Percentiles rank a stretch among this genome's conserved stretches.
These are phyloP conservation scores for Zalerion maritima DNA, from an alignment of 495 filamentous ascomycete genomes.

Conservation along the genomic window DNA sequence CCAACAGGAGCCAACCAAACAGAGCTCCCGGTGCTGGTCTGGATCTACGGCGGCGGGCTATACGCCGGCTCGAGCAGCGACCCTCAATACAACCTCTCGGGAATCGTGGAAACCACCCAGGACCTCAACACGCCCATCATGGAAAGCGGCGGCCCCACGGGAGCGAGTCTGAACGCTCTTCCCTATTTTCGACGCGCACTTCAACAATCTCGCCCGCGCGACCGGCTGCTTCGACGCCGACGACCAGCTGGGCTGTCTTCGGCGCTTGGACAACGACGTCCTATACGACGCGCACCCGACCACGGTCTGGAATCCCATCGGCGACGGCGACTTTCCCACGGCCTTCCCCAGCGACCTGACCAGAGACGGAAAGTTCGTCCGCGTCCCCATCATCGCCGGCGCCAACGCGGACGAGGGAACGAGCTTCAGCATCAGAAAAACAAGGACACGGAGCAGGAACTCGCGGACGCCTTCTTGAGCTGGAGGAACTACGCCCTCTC, in stretches of 20 bases:
- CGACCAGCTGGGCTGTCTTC: slow-evolving; percentile 33
- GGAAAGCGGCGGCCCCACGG: slow-evolving; percentile 6
- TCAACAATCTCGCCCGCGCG: slow-evolving; percentile 24
- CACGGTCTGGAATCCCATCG: slow-evolving; percentile 26
- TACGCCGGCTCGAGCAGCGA: slow-evolving; percentile 32
- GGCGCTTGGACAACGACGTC: slow-evolving; percentile 28
- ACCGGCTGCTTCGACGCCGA: slow-evolving; percentile 21
- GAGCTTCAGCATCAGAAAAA: slow-evolving; percentile 6
- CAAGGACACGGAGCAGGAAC: slow-evolving; percentile 13
- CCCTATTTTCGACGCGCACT: slow-evolving; percentile 17
- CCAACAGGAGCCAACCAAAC: slow-evolving; percentile 7
- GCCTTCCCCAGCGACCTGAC: slow-evolving; percentile 9
- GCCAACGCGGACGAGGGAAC: slow-evolving; percentile 47
- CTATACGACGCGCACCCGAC: slow-evolving; percentile 25
- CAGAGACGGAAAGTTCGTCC: slow-evolving; percentile 6
- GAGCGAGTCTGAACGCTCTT: slow-evolving; percentile 5
- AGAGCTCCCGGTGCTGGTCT: slow-evolving; percentile 32
- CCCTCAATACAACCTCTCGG: slow-evolving; percentile 38
- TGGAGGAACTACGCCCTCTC: slow-evolving; percentile 19
- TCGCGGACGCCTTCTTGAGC: slow-evolving; percentile 15
- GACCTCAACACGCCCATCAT: slow-evolving; percentile 17
- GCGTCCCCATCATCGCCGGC: slow-evolving; percentile 40
- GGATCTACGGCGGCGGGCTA: slow-evolving; percentile 49
- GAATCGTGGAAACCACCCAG: slow-evolving; percentile 21
- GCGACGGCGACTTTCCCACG: slow-evolving; percentile 37